These are phyloP conservation scores for Vitis hybrid DNA, from an alignment of 177 flowering plant genomes.

Conservation along the genomic window DNA sequence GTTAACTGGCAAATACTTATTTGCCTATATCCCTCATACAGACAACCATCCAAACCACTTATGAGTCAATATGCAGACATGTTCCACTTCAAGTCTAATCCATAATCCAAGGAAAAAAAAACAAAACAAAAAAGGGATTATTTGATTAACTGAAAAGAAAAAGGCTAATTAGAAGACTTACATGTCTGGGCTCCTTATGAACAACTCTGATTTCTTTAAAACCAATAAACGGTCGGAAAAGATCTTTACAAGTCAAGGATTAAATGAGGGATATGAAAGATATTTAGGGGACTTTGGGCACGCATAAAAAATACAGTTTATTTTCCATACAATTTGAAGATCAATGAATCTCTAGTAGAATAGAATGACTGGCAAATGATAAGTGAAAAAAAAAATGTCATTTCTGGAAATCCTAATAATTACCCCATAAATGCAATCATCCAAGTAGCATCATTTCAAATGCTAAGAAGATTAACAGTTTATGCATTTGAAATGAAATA, in stretches of 20 bases:
- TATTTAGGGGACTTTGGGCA: background rate
- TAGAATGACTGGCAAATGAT: background rate
- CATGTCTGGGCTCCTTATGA: constrained; percentile 59
- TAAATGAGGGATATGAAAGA: background rate
- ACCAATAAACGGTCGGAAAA: constrained; percentile 61
- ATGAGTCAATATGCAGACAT: no score
- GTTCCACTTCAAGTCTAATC: no score
- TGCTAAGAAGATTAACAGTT: background rate
- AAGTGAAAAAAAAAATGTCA: constrained; percentile 1
- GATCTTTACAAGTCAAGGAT: constrained; percentile 44
- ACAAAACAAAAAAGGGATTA: background rate
- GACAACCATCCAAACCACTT: no score
- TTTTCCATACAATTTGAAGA: background rate
- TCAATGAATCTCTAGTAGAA: background rate
- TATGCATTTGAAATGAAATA: background rate
- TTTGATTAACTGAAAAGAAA: background rate
- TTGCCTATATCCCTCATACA: no score
- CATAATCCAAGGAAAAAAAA: no score
- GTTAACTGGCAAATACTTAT: no score
- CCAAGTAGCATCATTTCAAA: background rate
- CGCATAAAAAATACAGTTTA: background rate
- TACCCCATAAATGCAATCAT: background rate
- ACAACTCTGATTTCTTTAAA: constrained; percentile 52
- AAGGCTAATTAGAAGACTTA: constrained; percentile 26
- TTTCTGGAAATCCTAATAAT: background rate